Percentiles rank a stretch among this genome's conserved stretches.
phyloP scores from a whole-genome alignment of 306 rosid species.

The Quercus dentata region DNA sequence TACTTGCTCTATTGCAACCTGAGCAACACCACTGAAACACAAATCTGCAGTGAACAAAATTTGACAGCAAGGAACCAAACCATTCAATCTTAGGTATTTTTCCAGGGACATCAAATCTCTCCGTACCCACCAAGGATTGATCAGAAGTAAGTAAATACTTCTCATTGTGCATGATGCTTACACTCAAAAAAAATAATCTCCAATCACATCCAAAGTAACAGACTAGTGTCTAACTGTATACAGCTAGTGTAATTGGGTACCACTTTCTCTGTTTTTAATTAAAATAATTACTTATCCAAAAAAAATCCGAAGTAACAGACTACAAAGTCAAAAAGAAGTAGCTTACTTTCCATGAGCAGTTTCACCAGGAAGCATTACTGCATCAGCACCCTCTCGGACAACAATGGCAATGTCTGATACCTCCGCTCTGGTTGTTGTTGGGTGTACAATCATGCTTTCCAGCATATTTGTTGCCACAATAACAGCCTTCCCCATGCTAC shows the following conservation, averaged over 20 bases:
- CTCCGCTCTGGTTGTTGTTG: slow-evolving; percentile 98
- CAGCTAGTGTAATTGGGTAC: too few relatives aligned
- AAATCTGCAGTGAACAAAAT: not conserved
- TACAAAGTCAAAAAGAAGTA: not conserved
- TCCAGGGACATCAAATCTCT: not conserved
- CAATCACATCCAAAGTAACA: slow-evolving; percentile 5
- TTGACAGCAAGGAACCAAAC: not conserved
- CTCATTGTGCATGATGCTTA: not conserved
- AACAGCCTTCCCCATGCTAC: slow-evolving; percentile 99
- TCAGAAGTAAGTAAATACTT: not conserved
- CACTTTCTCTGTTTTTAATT: too few relatives aligned
- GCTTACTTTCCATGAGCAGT: slow-evolving; percentile 99
- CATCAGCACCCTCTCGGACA: slow-evolving; percentile 98
- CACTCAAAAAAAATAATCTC: not conserved
- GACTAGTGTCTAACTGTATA: not conserved
- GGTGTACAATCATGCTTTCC: slow-evolving; percentile 99
- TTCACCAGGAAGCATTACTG: slow-evolving; percentile 94
- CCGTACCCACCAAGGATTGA: not conserved
- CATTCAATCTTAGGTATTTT: not conserved
- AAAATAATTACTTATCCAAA: too few relatives aligned
- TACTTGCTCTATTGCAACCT: not conserved
- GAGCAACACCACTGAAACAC: not conserved
- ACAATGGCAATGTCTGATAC: slow-evolving; percentile 98
- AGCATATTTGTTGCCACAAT: slow-evolving; percentile 98
- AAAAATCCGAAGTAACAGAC: not conserved